Base-by-base conservation (phyloP, 371 early-diverging fungal genomes). In the Chytridium lagenaria region DNA sequence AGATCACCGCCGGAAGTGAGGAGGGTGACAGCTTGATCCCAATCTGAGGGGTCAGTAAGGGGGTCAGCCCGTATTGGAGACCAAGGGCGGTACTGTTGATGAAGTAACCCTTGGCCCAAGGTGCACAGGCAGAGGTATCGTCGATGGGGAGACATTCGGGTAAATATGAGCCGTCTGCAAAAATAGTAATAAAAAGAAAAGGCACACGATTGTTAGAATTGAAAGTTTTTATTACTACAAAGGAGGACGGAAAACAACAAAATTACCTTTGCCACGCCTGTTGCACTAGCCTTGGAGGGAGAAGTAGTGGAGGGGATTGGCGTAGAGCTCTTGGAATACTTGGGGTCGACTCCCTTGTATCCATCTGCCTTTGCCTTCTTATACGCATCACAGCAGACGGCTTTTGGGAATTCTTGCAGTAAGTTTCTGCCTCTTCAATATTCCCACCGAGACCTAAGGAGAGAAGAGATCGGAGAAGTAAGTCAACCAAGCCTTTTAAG, bases 41-140 rank as follows among this genome's bases (percentile, higher is more conserved):
- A 80, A 59, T 75, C 65, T 0, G 15, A 33, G 19, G 76, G 75
- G 38, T 70, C 67, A 49, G 69, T 68, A 28, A 75, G 26, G 50
- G 72, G 71, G 59, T 67, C 40, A 77, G 61, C 40, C 80, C 77
- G 76, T 80, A 80, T 40, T 74, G 75, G 26, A 65, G 72, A 19
- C 71, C 71, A 36, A 80, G 69, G 33, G 67, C 70, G 37, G 80
- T 80, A 38, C 72, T 63, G 67, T 80, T 80, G 69, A 80, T 77
- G 72, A 64, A 77, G 71, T 72, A 77, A 51, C 77, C 77, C 1
- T 22, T 31, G 34, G 39, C 33, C 68, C 81, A 80, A 26, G 80
- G 80, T 3, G 80, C 74, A 67, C 80, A 80, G 26, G 75, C 61
- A 15, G 69, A 39, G 40, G 77, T 74, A 34, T 22, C 26, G 59